phyloP scores from a whole-genome alignment of 306 rosid species.

The Gastrolobium bilobum region DNA sequence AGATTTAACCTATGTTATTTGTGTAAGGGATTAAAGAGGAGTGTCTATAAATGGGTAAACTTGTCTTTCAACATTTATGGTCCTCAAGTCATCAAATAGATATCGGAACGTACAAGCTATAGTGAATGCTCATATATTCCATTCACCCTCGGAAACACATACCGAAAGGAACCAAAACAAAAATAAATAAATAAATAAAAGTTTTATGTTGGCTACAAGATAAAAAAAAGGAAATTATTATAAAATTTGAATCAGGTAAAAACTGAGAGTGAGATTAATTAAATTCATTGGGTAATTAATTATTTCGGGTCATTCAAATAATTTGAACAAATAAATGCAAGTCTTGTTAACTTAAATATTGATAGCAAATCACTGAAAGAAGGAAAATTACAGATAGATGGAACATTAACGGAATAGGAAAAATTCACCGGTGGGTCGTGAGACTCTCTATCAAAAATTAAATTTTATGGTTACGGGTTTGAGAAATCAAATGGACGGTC shows the following conservation, averaged over 20 bases:
- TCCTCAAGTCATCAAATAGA: constrained; percentile 37
- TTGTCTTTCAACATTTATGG: constrained; percentile 43
- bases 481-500: constrained; percentile 32
- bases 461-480: constrained; percentile 42
- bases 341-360: constrained; percentile 35
- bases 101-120: neutral
- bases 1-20: constrained; percentile 40
- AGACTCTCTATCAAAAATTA: constrained; percentile 38
- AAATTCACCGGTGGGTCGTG: constrained; percentile 46
- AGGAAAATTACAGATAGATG: constrained; percentile 15
- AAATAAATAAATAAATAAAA: neutral
- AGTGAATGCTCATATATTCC: constrained; percentile 41
- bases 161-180: neutral
- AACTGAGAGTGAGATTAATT: neutral
- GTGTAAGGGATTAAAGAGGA: neutral
- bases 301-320: constrained; percentile 13
- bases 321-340: constrained; percentile 11
- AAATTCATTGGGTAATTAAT: constrained; percentile 12
- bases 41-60: constrained; percentile 37
- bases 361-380: constrained; percentile 29
- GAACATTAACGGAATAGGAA: constrained; percentile 32
- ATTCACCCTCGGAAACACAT: neutral
- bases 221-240: neutral
- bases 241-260: neutral
- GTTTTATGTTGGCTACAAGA: neutral